A percentile compares a stretch with the other conserved stretches of the same genome.
Evolutionary conservation across 1,284 basidiomycete genomes (phyloP).

Genomic region (Cryptococcus jaspeensis): DNA sequence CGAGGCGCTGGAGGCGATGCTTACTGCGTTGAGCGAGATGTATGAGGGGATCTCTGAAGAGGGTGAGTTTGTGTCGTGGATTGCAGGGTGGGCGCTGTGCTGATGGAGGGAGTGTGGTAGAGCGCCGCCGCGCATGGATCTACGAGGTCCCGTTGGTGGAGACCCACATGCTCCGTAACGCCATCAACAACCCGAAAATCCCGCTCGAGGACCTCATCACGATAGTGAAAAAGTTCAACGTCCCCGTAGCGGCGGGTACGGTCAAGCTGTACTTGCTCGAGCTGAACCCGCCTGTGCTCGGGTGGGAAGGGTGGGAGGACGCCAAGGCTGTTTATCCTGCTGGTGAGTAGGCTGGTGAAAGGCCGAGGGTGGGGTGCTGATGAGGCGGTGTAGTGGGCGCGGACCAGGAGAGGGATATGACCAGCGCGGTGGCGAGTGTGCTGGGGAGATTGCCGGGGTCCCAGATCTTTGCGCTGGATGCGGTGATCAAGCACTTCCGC

Average conservation of each 20-base stretch:
- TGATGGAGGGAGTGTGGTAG: constrained; percentile 49
- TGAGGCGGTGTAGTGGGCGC: constrained; percentile 57
- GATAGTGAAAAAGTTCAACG: constrained; percentile 74
- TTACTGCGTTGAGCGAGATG: constrained; percentile 64
- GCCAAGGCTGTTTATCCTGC: constrained; percentile 77
- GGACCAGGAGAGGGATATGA: constrained; percentile 61
- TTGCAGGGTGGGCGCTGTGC: not conserved
- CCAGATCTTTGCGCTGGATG: constrained; percentile 79
- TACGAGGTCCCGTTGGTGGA: constrained; percentile 78
- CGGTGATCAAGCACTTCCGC: constrained; percentile 73
- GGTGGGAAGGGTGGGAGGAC: constrained; percentile 85
- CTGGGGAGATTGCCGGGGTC: constrained; percentile 73
- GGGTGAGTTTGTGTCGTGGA: constrained; percentile 54
- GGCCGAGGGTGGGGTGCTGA: constrained; percentile 6
- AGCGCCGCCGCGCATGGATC: constrained; percentile 88
- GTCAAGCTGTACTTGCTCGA: constrained; percentile 81
- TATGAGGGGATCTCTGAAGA: constrained; percentile 67
- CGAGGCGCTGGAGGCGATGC: constrained; percentile 68
- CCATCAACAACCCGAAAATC: constrained; percentile 68
- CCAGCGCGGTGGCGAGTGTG: constrained; percentile 64
- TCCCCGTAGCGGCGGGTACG: constrained; percentile 77
- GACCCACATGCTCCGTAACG: constrained; percentile 77
- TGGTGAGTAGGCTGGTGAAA: constrained; percentile 39
- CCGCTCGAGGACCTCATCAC: constrained; percentile 62
- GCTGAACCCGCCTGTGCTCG: constrained; percentile 72